Conservation (phyloP, 2,329 filamentous ascomycete species). For the Penicillium griseofulvum region DNA sequence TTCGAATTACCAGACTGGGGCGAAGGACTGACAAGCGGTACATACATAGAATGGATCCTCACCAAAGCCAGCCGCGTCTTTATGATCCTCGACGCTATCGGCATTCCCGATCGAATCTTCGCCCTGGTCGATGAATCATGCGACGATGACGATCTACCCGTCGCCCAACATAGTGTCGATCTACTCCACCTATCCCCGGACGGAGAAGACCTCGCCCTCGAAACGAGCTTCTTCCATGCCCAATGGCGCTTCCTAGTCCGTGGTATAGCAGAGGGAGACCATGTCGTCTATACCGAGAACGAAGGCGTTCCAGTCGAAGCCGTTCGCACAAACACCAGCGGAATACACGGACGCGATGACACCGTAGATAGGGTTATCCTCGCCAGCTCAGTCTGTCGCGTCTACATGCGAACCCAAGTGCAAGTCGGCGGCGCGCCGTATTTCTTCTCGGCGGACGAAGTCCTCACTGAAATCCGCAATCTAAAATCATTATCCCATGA, state of each 20-base stretch:
- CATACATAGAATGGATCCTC: conserved; percentile 64
- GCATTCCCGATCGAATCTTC: conserved; percentile 63
- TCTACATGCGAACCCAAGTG: conserved; percentile 41
- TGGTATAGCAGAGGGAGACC: conserved; percentile 54
- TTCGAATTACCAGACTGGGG: conserved; percentile 43
- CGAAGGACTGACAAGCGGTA: conserved; percentile 47
- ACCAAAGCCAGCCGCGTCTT: conserved; percentile 58
- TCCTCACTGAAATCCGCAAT: conserved; percentile 40
- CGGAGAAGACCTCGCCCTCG: conserved; percentile 44
- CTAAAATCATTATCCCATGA: conserved; percentile 42
- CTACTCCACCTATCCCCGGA: conserved; percentile 54
- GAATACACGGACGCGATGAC: conserved; percentile 32
- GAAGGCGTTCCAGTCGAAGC: conserved; percentile 61
- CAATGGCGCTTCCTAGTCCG: conserved; percentile 60
- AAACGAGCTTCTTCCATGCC: conserved; percentile 57
- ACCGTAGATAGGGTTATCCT: conserved; percentile 43
- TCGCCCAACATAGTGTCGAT: conserved; percentile 55
- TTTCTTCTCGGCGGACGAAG: conserved; percentile 41
- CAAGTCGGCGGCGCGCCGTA: conserved; percentile 37
- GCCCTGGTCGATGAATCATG: conserved; percentile 59
- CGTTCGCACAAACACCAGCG: conserved; percentile 41
- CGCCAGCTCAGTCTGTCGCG: conserved; percentile 34
- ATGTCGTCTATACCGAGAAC: conserved; percentile 58
- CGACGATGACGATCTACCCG: conserved; percentile 61
- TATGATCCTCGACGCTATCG: conserved; percentile 58